Conservation (phyloP, 2,329 filamentous ascomycete genomes). For the Cladophialophora carrionii region DNA sequence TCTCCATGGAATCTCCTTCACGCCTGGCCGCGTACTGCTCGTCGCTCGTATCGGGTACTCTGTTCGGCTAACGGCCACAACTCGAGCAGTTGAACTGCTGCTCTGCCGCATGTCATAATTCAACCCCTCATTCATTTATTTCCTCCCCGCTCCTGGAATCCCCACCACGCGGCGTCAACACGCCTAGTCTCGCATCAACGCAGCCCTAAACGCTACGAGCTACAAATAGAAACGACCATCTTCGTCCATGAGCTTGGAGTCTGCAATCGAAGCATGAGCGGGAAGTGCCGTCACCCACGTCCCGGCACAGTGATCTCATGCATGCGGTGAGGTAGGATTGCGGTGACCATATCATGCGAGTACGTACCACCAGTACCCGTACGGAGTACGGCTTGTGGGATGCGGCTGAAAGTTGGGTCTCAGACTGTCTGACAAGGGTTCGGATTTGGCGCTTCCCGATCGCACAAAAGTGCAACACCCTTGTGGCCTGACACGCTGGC, state of each 20-base stretch:
- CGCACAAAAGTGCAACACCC: constrained; percentile 23
- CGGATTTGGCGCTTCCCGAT: constrained; percentile 15
- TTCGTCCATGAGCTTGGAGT: constrained; percentile 1
- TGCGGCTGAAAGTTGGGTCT: constrained; percentile 22
- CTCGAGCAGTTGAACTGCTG: not conserved
- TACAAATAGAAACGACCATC: constrained; percentile 17
- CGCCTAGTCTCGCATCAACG: constrained; percentile 18
- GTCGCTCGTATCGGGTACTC: not conserved
- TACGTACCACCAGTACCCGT: not conserved
- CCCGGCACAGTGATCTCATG: not conserved
- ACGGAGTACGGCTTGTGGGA: not conserved
- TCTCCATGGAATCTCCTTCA: not conserved
- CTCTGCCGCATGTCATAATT: not conserved
- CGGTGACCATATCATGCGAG: not conserved
- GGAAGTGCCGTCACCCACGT: not conserved
- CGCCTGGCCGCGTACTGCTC: not conserved
- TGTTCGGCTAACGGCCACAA: not conserved
- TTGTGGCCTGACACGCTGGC: not conserved
- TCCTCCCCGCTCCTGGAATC: not conserved
- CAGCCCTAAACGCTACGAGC: constrained; percentile 19
- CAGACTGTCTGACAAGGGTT: constrained; percentile 8
- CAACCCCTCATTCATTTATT: constrained; percentile 2
- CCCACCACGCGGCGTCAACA: constrained; percentile 7
- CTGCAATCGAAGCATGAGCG: not conserved
- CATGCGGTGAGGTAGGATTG: not conserved